Conservation (phyloP, 2,329 filamentous ascomycete species). For the Dactylella cylindrospora region DNA sequence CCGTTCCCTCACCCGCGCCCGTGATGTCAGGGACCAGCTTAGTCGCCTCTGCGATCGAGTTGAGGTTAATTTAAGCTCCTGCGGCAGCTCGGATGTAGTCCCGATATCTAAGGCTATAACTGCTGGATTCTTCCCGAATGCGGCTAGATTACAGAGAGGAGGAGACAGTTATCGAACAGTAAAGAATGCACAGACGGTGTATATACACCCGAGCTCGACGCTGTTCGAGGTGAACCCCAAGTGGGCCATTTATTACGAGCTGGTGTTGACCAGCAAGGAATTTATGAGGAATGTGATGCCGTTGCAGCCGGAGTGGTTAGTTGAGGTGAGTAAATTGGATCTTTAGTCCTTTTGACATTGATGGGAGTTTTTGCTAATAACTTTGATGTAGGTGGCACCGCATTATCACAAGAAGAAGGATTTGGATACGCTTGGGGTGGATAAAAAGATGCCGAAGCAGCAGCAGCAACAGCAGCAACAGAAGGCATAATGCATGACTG, state of each 20-base stretch:
- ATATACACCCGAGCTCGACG: slow-evolving; percentile 85
- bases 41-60: slow-evolving; percentile 90
- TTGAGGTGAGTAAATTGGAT: slow-evolving; percentile 58
- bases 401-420: slow-evolving; percentile 95
- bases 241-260: slow-evolving; percentile 83
- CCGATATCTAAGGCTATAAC: slow-evolving; percentile 87
- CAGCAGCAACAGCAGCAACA: slow-evolving; percentile 26
- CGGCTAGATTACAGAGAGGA: slow-evolving; percentile 76
- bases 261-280: slow-evolving; percentile 82
- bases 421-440: slow-evolving; percentile 73
- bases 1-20: slow-evolving; percentile 79
- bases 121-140: slow-evolving; percentile 92
- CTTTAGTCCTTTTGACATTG: neutral
- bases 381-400: slow-evolving; percentile 64
- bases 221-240: slow-evolving; percentile 77
- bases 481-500: too few species aligned
- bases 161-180: slow-evolving; percentile 89
- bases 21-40: slow-evolving; percentile 90
- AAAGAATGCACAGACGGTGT: slow-evolving; percentile 84
- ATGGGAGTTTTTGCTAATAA: slow-evolving; percentile 12
- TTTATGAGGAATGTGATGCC: slow-evolving; percentile 89
- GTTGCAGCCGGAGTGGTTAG: slow-evolving; percentile 79
- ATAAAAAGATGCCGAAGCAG: slow-evolving; percentile 71
- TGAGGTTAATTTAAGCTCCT: slow-evolving; percentile 71
- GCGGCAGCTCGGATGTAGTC: slow-evolving; percentile 67